Evolutionary conservation across 148 eudicot species (phyloP).

Genomic region (Beta vulgaris): DNA sequence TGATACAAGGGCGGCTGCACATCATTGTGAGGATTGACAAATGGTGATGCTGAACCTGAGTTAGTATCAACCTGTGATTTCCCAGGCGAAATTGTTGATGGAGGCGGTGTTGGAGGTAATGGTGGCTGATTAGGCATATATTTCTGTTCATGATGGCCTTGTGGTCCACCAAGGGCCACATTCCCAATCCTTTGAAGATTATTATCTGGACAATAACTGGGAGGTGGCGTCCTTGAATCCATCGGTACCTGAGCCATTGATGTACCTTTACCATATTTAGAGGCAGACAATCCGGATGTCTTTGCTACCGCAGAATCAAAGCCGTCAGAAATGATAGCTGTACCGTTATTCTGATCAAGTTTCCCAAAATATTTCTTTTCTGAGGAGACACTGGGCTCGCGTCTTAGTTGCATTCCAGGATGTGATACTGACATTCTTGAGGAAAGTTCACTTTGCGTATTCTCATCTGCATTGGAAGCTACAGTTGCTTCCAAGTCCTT

Average conservation of each 20-base stretch:
- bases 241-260: conserved; percentile 34
- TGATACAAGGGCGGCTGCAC: conserved; percentile 42
- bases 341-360: conserved; percentile 42
- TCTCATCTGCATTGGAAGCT: conserved; percentile 55
- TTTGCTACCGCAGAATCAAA: conserved; percentile 38
- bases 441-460: conserved; percentile 69
- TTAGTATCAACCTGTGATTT: conserved; percentile 48
- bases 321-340: conserved; percentile 27
- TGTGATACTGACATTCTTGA: conserved; percentile 74
- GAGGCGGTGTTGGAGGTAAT: conserved; percentile 95
- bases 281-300: conserved; percentile 42
- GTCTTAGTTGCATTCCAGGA: conserved; percentile 58
- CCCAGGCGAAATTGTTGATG: conserved; percentile 52
- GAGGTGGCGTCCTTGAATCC: conserved; percentile 44
- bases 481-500: conserved; percentile 53
- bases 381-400: conserved; percentile 82
- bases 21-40: conserved; percentile 46
- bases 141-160: conserved; percentile 54
- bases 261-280: conserved; percentile 35
- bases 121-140: conserved; percentile 76
- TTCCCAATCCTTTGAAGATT: conserved; percentile 43
- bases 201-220: conserved; percentile 37
- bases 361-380: conserved; percentile 56
- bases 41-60: conserved; percentile 48
- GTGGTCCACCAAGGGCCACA: conserved; percentile 33